These are phyloP conservation scores for Bipolaris cookei DNA, from an alignment of 2,329 filamentous ascomycete genomes.

Conservation along the genomic window DNA sequence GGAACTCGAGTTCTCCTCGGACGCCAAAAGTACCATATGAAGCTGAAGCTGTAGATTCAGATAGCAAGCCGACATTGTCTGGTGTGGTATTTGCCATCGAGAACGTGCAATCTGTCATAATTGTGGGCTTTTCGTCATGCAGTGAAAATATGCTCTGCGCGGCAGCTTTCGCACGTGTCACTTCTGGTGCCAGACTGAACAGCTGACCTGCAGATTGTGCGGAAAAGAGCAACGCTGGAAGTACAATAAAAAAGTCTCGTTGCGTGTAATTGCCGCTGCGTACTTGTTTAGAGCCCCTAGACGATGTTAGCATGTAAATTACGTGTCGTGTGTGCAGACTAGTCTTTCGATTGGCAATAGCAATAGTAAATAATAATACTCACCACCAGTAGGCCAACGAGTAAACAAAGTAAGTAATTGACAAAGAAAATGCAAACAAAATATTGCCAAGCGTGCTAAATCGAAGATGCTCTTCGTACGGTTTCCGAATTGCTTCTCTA, in stretches of 20 bases:
- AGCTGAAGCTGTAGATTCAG: conserved; percentile 21
- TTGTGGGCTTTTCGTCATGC: conserved; percentile 50
- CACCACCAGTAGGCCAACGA: conserved; percentile 58
- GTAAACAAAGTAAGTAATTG: conserved; percentile 57
- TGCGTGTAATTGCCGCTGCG: conserved; percentile 51
- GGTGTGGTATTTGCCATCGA: neutral
- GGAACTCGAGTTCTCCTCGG: conserved; percentile 43
- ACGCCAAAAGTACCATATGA: conserved; percentile 30
- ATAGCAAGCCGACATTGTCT: conserved; percentile 17
- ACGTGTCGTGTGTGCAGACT: neutral
- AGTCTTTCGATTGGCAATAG: no score
- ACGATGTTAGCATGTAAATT: neutral
- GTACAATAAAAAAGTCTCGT: conserved; percentile 54
- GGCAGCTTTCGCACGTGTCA: conserved; percentile 53
- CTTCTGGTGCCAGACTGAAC: conserved; percentile 55
- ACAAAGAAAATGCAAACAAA: conserved; percentile 53
- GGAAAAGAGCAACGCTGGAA: conserved; percentile 55
- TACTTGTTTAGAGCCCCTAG: conserved; percentile 51
- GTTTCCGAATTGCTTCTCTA: conserved; percentile 46
- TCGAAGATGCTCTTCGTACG: conserved; percentile 49
- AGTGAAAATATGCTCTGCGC: conserved; percentile 54
- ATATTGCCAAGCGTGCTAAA: conserved; percentile 52
- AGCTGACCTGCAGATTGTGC: conserved; percentile 56
- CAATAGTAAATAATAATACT: conserved; percentile 9
- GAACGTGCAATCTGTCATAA: conserved; percentile 33